Conservation (phyloP, 768 basidiomycete species). For the Nevesoporus exiguus region DNA sequence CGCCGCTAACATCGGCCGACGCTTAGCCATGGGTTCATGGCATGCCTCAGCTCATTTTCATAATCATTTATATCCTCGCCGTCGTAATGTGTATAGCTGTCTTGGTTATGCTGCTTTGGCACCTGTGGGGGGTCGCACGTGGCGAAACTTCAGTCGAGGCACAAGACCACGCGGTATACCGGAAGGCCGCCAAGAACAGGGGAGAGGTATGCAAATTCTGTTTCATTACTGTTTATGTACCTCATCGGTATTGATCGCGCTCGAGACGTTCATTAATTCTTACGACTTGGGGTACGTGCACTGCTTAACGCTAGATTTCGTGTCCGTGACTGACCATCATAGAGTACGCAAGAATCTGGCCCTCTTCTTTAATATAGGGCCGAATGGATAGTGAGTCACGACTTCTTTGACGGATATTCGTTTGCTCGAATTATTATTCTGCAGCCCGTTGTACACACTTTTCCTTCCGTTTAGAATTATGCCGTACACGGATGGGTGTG, state of each 20-base stretch:
- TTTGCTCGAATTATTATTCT: not conserved
- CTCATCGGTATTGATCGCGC: not conserved
- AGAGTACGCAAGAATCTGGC: conserved; percentile 62
- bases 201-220: conserved; percentile 53
- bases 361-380: conserved; percentile 85
- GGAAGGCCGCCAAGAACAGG: conserved; percentile 59
- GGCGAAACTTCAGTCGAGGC: conserved; percentile 91
- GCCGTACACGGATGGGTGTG: conserved; percentile 81
- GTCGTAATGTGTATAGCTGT: conserved; percentile 75
- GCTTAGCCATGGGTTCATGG: conserved; percentile 50
- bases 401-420: not conserved
- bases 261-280: conserved; percentile 79
- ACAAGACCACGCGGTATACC: conserved; percentile 82
- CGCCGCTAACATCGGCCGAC: not conserved
- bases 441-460: conserved; percentile 74
- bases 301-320: not conserved
- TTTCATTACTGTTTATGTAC: not conserved
- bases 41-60: conserved; percentile 66
- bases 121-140: conserved; percentile 62
- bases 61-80: conserved; percentile 73
- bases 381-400: conserved; percentile 73
- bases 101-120: conserved; percentile 67
- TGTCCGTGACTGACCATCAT: not conserved
- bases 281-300: conserved; percentile 77
- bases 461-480: conserved; percentile 74